Conservation (phyloP, 108 stramenopile species). For the Craspedostauros australis region DNA sequence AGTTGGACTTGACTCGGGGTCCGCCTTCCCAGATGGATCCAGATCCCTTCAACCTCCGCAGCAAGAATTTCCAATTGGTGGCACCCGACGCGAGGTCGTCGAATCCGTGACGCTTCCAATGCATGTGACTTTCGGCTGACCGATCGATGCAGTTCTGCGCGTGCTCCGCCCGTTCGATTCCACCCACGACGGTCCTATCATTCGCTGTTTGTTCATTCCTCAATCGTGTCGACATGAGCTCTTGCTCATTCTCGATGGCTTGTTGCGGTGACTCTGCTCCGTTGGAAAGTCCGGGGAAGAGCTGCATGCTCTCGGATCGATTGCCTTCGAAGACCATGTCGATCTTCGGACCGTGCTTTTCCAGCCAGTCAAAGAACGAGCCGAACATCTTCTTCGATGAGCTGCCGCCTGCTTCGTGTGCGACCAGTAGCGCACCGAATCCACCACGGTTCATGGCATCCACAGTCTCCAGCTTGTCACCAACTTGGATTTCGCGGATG, state of each 20-base stretch:
- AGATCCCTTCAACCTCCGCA: slow-evolving; percentile 78
- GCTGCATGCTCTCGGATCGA: slow-evolving; percentile 34
- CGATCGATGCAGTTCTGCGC: slow-evolving; percentile 60
- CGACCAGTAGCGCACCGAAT: slow-evolving; percentile 70
- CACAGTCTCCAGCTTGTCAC: slow-evolving; percentile 56
- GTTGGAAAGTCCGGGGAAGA: slow-evolving; percentile 40
- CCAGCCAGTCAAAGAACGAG: slow-evolving; percentile 83
- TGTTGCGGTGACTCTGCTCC: slow-evolving; percentile 53
- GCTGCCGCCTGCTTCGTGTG: slow-evolving; percentile 51
- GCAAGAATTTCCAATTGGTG: slow-evolving; percentile 76
- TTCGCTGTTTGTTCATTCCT: slow-evolving; percentile 55
- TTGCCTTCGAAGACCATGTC: slow-evolving; percentile 67
- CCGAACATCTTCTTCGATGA: slow-evolving; percentile 49
- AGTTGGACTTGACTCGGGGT: slow-evolving; percentile 22
- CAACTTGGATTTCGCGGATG: slow-evolving; percentile 52
- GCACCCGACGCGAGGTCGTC: slow-evolving; percentile 88
- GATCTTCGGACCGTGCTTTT: slow-evolving; percentile 51
- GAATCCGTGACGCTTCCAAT: slow-evolving; percentile 87
- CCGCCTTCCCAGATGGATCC: slow-evolving; percentile 86
- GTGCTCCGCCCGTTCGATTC: slow-evolving; percentile 66
- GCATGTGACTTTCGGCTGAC: slow-evolving; percentile 68
- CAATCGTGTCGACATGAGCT: slow-evolving; percentile 55
- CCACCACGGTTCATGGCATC: slow-evolving; percentile 83
- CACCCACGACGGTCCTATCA: slow-evolving; percentile 75
- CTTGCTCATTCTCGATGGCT: slow-evolving; percentile 79